Evolutionary conservation across 208 protist genomes (phyloP).

Genomic region (Hexamita inflata): DNA sequence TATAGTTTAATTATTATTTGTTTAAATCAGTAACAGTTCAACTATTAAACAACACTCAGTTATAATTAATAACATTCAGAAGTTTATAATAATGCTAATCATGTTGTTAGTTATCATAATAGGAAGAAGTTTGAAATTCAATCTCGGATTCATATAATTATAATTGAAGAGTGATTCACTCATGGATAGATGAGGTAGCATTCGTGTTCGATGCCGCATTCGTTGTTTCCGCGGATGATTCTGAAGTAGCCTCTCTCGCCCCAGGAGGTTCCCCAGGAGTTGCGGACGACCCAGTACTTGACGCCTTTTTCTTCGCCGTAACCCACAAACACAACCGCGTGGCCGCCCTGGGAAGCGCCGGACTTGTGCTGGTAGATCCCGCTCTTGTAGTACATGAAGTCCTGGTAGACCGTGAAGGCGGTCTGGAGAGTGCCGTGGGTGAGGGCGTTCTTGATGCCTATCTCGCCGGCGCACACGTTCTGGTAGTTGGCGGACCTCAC

Average conservation of each 20-base stretch:
- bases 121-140: no score
- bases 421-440: background rate
- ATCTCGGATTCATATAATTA: no score
- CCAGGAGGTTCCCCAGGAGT: conserved; percentile 18
- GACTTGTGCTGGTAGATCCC: conserved; percentile 49
- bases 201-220: background rate
- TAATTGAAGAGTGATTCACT: no score
- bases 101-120: no score
- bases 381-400: conserved; percentile 51
- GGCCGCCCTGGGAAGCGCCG: conserved; percentile 39
- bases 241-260: conserved; percentile 28
- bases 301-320: conserved; percentile 21
- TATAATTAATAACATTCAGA: no score
- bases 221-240: background rate
- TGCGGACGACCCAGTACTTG: conserved; percentile 3
- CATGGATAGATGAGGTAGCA: background rate
- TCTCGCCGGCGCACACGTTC: background rate
- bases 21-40: no score
- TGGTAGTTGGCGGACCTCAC: background rate
- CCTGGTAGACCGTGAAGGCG: conserved; percentile 38
- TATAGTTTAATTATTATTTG: no score
- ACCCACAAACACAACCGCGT: conserved; percentile 19
- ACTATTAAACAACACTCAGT: no score
- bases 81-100: no score
- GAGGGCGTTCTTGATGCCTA: background rate